Evolutionary conservation across 257 asterid genomes (phyloP), one percentile per base, ranked within the genome.

Genomic region (Mitragyna speciosa): DNA sequence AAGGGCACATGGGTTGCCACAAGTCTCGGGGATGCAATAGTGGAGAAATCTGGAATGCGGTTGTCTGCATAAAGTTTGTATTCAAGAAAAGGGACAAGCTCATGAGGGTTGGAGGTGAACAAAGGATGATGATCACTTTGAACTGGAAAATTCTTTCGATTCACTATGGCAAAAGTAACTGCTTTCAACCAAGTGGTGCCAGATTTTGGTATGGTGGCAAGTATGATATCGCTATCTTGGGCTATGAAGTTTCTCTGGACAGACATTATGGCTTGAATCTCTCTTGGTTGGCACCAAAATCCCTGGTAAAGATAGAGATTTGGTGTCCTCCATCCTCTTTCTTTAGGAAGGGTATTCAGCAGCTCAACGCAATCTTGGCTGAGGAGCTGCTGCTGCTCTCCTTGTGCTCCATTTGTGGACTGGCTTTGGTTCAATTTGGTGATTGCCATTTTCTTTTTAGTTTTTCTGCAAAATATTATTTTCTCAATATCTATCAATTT

Each of bases 121-220:
- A 89, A 78, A 73, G 90, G 92, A 78, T 77, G 33, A 78, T 77
- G 28, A 2, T 67, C 33, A 0, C 39, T 39, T 12, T 66, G 49
- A 68, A 52, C 81, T 12, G 54, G 24, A 65, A 70, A 78, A 19
- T 63, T 39, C 47, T 72, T 66, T 45, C 90, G 67, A 11, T 85
- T 87, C 15, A 76, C 87, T 7, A 85, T 54, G 48, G 89, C 78
- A 45, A 82, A 88, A 9, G 66, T 39, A 41, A 90, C 54, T 0
- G 94, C 92, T 76, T 90, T 88, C 6, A 90, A 33, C 91, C 91
- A 90, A 1, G 90, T 90, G 16, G 89, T 90, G 59, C 94, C 94
- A 2, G 91, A 90, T 84, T 88, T 88, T 0, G 92, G 94, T 24
- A 90, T 81, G 39, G 88, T 80, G 61, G 86, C 87, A 1, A 90